phyloP scores from a whole-genome alignment of 2,329 filamentous ascomycete species.

The Ophiostoma perfectum region DNA sequence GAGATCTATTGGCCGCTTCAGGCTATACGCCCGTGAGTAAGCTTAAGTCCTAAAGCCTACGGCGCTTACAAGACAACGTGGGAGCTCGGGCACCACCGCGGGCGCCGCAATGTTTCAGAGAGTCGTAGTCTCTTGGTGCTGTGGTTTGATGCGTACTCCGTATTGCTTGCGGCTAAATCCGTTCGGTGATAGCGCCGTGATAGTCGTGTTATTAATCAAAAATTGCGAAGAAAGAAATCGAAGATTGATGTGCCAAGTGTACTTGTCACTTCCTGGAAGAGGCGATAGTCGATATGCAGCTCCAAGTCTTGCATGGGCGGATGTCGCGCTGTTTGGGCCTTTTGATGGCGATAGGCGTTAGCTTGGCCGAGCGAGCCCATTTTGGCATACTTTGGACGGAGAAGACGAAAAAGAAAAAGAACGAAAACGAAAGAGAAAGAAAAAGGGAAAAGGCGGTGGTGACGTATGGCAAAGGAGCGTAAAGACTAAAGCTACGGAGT shows the following conservation, averaged over 20 bases:
- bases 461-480: background rate
- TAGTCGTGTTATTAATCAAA: too few relatives aligned
- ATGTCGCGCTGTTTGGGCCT: background rate
- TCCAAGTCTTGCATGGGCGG: too few relatives aligned
- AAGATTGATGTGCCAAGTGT: too few relatives aligned
- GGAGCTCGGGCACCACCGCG: too few relatives aligned
- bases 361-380: background rate
- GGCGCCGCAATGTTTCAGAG: too few relatives aligned
- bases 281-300: background rate
- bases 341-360: conserved; percentile 4
- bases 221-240: too few relatives aligned
- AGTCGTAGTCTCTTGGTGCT: too few relatives aligned
- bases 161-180: too few relatives aligned
- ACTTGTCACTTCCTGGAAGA: too few relatives aligned
- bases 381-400: background rate
- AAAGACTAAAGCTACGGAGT: background rate
- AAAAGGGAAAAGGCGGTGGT: background rate
- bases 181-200: too few relatives aligned
- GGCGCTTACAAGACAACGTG: background rate
- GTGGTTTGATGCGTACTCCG: too few relatives aligned
- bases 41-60: background rate
- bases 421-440: background rate
- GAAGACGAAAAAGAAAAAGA: background rate
- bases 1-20: too few relatives aligned
- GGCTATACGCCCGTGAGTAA: background rate